These are phyloP conservation scores for Grosmannia serpens DNA, from an alignment of 2,329 filamentous ascomycete genomes.

Conservation along the genomic window DNA sequence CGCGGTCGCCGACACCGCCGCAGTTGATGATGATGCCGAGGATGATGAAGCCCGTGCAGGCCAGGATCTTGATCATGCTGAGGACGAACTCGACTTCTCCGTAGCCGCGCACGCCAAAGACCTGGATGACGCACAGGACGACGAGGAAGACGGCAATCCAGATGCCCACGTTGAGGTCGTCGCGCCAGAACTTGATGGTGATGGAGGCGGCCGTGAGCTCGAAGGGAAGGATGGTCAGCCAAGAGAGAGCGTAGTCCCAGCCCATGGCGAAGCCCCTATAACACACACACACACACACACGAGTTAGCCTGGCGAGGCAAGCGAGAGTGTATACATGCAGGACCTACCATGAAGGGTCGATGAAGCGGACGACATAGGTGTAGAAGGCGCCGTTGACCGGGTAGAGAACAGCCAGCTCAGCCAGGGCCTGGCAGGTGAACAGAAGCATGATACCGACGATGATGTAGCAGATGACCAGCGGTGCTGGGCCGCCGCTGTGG, in stretches of 20 bases:
- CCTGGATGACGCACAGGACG: conserved; percentile 36
- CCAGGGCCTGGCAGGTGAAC: conserved; percentile 47
- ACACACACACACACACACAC: neutral
- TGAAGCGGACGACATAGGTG: conserved; percentile 48
- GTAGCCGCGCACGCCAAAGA: conserved; percentile 47
- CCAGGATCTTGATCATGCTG: conserved; percentile 43
- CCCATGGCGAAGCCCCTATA: conserved; percentile 39
- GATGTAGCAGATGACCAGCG: conserved; percentile 36
- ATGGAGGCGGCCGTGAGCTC: conserved; percentile 42
- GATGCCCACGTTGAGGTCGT: conserved; percentile 36
- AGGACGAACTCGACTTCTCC: conserved; percentile 49
- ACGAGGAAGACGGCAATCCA: conserved; percentile 47
- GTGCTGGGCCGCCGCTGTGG: conserved; percentile 45
- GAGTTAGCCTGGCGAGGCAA: neutral
- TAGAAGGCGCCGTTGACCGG: conserved; percentile 53
- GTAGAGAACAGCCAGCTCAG: conserved; percentile 47
- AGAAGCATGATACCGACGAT: conserved; percentile 48
- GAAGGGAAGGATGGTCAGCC: conserved; percentile 39
- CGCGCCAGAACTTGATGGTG: conserved; percentile 42
- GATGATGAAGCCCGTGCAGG: conserved; percentile 53
- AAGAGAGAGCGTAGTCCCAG: conserved; percentile 39
- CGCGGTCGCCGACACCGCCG: conserved; percentile 42
- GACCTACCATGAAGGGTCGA: conserved; percentile 43
- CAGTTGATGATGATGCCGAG: conserved; percentile 48
- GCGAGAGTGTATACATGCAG: neutral